These are phyloP conservation scores for Diutina mesorugosa DNA, from an alignment of 1,139 yeast genomes.

Conservation along the genomic window DNA sequence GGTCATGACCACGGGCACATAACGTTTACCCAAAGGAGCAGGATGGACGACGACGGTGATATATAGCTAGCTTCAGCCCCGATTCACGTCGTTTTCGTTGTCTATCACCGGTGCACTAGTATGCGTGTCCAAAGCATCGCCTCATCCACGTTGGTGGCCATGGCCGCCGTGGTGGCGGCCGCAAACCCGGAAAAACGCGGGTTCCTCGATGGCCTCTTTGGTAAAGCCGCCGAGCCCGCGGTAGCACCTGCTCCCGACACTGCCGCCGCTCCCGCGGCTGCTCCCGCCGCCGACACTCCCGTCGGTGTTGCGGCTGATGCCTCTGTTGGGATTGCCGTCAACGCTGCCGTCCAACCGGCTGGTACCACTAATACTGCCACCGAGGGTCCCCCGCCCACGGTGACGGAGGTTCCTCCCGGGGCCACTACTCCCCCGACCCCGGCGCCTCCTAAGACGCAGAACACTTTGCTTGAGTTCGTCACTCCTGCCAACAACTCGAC, in stretches of 20 bases:
- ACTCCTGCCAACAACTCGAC: background rate
- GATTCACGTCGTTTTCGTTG: background rate
- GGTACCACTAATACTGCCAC: background rate
- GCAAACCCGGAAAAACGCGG: background rate
- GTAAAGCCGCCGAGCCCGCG: background rate
- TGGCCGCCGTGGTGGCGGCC: background rate
- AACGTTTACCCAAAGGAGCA: background rate
- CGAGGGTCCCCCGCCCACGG: background rate
- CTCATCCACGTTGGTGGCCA: background rate
- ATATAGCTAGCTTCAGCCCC: background rate
- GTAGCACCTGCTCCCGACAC: background rate
- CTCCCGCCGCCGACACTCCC: background rate
- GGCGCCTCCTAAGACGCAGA: background rate
- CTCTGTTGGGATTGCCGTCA: background rate
- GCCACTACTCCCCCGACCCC: background rate
- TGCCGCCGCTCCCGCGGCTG: background rate
- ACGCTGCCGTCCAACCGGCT: background rate
- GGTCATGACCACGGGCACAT: background rate
- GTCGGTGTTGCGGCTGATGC: background rate
- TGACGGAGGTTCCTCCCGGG: background rate
- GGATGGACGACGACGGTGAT: background rate
- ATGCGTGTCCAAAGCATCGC: background rate
- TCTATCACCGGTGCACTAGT: background rate
- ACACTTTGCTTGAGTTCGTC: background rate
- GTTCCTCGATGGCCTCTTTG: constrained; percentile 1